These are phyloP conservation scores for Cryomyces minteri DNA, from an alignment of 495 filamentous ascomycete species.

Conservation along the genomic window DNA sequence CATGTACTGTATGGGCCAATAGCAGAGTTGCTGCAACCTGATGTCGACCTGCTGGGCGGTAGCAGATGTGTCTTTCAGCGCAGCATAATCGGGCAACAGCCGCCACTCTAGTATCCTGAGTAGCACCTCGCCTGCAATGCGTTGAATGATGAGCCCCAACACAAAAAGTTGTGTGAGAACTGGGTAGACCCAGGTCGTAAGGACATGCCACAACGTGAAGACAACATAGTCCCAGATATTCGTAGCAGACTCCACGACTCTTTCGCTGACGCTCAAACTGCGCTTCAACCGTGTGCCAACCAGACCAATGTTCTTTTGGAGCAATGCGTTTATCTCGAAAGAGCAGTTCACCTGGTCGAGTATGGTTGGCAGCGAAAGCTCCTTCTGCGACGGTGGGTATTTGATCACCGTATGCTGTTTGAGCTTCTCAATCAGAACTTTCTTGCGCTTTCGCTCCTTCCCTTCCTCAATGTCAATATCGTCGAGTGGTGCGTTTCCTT, in stretches of 20 bases:
- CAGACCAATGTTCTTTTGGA: constrained; percentile 73
- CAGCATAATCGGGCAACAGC: constrained; percentile 50
- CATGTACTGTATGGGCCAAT: constrained; percentile 93
- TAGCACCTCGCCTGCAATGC: constrained; percentile 62
- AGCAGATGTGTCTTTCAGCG: constrained; percentile 87
- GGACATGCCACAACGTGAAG: constrained; percentile 47
- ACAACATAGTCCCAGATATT: constrained; percentile 61
- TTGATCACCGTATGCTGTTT: constrained; percentile 69
- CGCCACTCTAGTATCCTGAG: constrained; percentile 78
- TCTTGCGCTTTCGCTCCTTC: constrained; percentile 35
- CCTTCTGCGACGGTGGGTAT: constrained; percentile 62
- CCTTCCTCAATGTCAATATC: constrained; percentile 46
- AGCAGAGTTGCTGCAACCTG: constrained; percentile 93
- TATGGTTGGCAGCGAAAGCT: constrained; percentile 59
- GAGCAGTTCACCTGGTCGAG: constrained; percentile 95
- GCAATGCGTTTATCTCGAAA: constrained; percentile 63
- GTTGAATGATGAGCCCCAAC: constrained; percentile 59
- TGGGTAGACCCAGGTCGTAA: constrained; percentile 63
- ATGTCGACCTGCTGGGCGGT: constrained; percentile 99
- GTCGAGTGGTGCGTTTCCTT: constrained; percentile 15
- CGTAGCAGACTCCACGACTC: constrained; percentile 84
- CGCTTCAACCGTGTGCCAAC: constrained; percentile 66
- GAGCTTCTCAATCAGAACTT: constrained; percentile 66
- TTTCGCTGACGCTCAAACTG: constrained; percentile 79
- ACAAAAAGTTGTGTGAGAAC: constrained; percentile 57